Evolutionary conservation across 2,329 filamentous ascomycete species (phyloP).

Genomic region (Scytalidium lignicola): DNA sequence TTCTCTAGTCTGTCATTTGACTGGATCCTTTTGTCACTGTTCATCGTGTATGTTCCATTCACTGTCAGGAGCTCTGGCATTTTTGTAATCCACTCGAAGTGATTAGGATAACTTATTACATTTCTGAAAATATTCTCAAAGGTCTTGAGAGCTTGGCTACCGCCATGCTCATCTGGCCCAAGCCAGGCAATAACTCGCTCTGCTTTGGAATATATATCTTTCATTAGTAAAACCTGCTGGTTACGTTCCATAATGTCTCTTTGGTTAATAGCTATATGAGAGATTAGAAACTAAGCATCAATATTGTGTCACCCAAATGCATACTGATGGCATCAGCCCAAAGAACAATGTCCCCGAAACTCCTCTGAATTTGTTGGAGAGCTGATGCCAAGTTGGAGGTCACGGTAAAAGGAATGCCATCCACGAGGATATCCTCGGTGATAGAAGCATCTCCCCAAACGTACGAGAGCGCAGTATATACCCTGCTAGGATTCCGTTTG

Average conservation of each 20-base stretch:
- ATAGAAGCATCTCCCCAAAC: slow-evolving; percentile 6
- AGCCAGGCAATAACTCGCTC: not conserved
- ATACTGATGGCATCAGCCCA: not conserved
- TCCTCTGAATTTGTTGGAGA: slow-evolving; percentile 2
- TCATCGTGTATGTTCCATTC: not conserved
- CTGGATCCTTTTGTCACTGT: not conserved
- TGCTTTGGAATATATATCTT: not conserved
- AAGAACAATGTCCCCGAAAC: not conserved
- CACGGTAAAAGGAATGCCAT: slow-evolving; percentile 4
- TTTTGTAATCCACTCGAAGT: not conserved
- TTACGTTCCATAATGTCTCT: not conserved
- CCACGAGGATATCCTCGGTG: slow-evolving; percentile 2
- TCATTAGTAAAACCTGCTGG: slow-evolving; percentile 1
- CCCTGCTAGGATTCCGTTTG: not conserved
- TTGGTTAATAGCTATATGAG: slow-evolving; percentile 1
- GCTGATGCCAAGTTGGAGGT: slow-evolving; percentile 8
- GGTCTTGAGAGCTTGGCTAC: not conserved
- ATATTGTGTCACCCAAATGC: not conserved
- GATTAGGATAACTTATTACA: not conserved
- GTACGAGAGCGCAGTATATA: slow-evolving; percentile 3
- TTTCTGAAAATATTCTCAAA: not conserved
- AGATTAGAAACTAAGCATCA: not conserved
- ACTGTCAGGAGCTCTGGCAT: not conserved
- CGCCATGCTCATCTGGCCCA: not conserved
- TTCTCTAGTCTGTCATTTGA: not conserved